Evolutionary conservation across 805 yeast genomes (phyloP).

Genomic region (Spathaspora passalidarum): DNA sequence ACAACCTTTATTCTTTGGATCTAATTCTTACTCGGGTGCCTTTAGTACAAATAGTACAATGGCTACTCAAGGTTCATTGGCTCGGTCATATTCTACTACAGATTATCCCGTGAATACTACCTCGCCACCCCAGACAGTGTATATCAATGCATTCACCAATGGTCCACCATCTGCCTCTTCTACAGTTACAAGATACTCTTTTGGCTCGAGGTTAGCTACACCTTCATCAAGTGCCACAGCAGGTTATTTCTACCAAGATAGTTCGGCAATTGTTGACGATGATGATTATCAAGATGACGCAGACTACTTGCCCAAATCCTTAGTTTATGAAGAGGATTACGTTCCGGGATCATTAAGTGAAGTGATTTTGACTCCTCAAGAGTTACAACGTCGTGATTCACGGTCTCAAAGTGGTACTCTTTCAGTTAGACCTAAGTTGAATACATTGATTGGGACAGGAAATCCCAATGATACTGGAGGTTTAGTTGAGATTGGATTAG

Average conservation of each 20-base stretch:
- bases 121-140: conserved; percentile 5
- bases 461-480: background rate
- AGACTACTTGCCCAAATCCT: conserved; percentile 8
- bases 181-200: conserved; percentile 1
- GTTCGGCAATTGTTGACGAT: conserved; percentile 5
- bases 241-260: conserved; percentile 2
- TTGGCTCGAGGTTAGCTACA: background rate
- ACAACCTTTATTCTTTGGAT: conserved; percentile 2
- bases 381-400: conserved; percentile 64
- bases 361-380: conserved; percentile 73
- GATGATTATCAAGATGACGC: conserved; percentile 9
- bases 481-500: too few species aligned
- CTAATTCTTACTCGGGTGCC: conserved; percentile 7
- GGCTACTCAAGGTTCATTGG: background rate
- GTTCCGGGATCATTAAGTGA: conserved; percentile 83
- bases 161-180: conserved; percentile 2
- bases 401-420: conserved; percentile 48
- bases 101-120: background rate
- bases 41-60: background rate
- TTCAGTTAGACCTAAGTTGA: conserved; percentile 31
- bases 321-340: conserved; percentile 67
- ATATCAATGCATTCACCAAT: background rate
- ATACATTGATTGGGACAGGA: conserved; percentile 1
- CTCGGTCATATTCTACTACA: conserved; percentile 4
- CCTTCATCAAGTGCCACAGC: conserved; percentile 1